phyloP scores from a whole-genome alignment of 148 eudicot species.

The Arbutus unedo region DNA sequence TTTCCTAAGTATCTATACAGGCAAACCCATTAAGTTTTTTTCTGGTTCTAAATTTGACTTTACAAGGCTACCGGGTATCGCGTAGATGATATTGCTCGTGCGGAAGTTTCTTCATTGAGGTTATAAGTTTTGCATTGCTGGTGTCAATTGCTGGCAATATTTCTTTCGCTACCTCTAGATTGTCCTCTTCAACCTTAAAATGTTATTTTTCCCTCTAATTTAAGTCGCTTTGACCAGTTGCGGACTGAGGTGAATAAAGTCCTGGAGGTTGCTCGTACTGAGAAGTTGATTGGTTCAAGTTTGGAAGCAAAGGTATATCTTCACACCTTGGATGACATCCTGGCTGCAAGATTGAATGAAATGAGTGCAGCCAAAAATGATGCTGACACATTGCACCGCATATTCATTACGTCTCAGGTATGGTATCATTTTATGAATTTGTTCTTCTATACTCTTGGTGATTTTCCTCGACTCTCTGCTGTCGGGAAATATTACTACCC shows the following conservation, averaged over 20 bases:
- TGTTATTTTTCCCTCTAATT: background rate
- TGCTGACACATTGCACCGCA: slow-evolving; percentile 72
- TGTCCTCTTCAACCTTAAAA: background rate
- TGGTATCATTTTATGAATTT: background rate
- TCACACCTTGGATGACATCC: slow-evolving; percentile 49
- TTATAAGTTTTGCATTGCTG: background rate
- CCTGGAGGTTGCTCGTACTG: slow-evolving; percentile 78
- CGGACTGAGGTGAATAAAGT: slow-evolving; percentile 96
- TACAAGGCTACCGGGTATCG: background rate
- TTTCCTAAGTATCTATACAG: background rate
- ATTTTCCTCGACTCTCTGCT: background rate
- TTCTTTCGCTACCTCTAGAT: background rate
- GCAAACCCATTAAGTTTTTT: background rate
- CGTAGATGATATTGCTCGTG: background rate
- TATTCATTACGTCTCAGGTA: slow-evolving; percentile 98
- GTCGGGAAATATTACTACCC: background rate
- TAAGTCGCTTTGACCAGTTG: slow-evolving; percentile 42
- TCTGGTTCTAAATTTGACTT: background rate
- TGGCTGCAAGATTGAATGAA: slow-evolving; percentile 52
- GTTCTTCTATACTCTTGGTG: background rate
- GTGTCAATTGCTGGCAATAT: background rate
- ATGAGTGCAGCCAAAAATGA: slow-evolving; percentile 63
- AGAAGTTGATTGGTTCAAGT: slow-evolving; percentile 87
- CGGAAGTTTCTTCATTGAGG: background rate
- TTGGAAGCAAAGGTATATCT: slow-evolving; percentile 93